Conservation (phyloP, 352 stramenopile genomes). For the Aphanomyces astaci region DNA sequence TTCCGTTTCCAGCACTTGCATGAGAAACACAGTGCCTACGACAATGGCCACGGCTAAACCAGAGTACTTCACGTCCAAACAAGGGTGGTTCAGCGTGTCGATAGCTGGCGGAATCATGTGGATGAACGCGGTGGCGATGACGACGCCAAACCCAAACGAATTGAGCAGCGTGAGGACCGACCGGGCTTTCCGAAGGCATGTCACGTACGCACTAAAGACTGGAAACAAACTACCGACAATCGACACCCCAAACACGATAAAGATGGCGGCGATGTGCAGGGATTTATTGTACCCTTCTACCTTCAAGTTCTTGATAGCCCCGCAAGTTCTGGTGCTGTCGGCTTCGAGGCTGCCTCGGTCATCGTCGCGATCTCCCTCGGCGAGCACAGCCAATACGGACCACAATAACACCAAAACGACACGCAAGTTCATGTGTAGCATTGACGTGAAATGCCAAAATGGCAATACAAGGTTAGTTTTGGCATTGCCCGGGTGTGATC, state of each 20-base stretch:
- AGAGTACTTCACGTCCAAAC: conserved; percentile 20
- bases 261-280: conserved; percentile 19
- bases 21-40: conserved; percentile 23
- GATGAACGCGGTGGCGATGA: conserved; percentile 28
- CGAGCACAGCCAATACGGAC: no score
- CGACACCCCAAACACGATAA: conserved; percentile 21
- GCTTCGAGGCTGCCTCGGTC: no score
- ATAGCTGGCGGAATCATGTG: conserved; percentile 26
- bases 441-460: no score
- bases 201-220: neutral
- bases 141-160: conserved; percentile 26
- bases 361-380: no score
- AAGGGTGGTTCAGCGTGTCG: conserved; percentile 24
- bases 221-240: conserved; percentile 18
- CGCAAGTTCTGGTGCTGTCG: no score
- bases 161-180: conserved; percentile 7
- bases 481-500: no score
- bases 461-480: no score
- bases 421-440: no score
- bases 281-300: conserved; percentile 6
- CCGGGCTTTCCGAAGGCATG: neutral
- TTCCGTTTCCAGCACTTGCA: conserved; percentile 25
- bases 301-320: neutral
- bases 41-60: conserved; percentile 26
- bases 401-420: no score